These are phyloP conservation scores for Colletotrichum noveboracense DNA, from an alignment of 2,329 filamentous ascomycete genomes.

Conservation along the genomic window DNA sequence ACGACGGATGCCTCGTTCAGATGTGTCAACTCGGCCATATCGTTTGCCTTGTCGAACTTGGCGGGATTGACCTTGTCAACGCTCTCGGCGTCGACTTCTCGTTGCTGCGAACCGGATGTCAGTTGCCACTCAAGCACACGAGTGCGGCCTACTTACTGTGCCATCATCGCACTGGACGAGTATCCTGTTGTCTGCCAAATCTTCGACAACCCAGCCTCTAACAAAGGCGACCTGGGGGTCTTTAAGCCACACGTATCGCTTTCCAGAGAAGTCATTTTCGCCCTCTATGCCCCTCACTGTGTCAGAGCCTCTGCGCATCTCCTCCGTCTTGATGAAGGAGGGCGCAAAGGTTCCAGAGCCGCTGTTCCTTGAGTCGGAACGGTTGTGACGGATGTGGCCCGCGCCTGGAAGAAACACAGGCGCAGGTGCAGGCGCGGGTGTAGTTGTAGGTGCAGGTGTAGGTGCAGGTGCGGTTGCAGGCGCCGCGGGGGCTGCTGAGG, in stretches of 20 bases:
- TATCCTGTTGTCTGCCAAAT: slow-evolving; percentile 71
- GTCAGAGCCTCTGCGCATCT: slow-evolving; percentile 65
- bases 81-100: slow-evolving; percentile 82
- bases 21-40: slow-evolving; percentile 98
- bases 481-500: slow-evolving; percentile 49
- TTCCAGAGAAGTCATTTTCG: slow-evolving; percentile 98
- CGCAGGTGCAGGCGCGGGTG: slow-evolving; percentile 46
- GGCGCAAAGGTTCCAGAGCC: slow-evolving; percentile 89
- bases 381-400: slow-evolving; percentile 43
- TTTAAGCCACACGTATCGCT: slow-evolving; percentile 96
- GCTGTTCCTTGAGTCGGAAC: slow-evolving; percentile 68
- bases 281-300: slow-evolving; percentile 81
- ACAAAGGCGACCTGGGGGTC: slow-evolving; percentile 89
- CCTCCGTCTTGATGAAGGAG: slow-evolving; percentile 91
- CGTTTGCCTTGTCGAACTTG: slow-evolving; percentile 99
- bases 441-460: slow-evolving; percentile 35
- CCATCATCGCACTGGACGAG: slow-evolving; percentile 95
- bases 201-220: slow-evolving; percentile 89
- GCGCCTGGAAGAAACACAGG: slow-evolving; percentile 43
- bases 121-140: slow-evolving; percentile 3
- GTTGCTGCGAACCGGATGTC: slow-evolving; percentile 63
- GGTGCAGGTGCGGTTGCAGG: slow-evolving; percentile 33
- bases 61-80: slow-evolving; percentile 99
- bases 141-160: slow-evolving; percentile 62
- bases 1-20: slow-evolving; percentile 98